phyloP scores from a whole-genome alignment of 805 yeast species.

The Suhomyces sp. region DNA sequence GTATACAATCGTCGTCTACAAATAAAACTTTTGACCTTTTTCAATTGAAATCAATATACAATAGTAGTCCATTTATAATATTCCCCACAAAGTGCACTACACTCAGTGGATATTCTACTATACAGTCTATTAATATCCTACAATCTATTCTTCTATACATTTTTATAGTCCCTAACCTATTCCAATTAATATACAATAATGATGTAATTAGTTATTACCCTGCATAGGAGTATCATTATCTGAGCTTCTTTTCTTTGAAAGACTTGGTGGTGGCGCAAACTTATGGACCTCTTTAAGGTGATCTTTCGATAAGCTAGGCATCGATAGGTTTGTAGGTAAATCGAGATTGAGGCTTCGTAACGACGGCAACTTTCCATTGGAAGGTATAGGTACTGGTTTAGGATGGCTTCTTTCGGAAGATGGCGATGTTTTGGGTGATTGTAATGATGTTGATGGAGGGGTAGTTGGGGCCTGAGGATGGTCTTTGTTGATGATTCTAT shows the following conservation, averaged over 20 bases:
- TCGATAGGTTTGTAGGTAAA: slow-evolving; percentile 43
- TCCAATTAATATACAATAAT: neutral
- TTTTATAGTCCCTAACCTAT: neutral
- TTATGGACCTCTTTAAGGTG: neutral
- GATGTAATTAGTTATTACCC: neutral
- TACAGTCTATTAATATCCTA: neutral
- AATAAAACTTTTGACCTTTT: no score
- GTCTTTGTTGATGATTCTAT: neutral
- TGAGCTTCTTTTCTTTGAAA: slow-evolving; percentile 1
- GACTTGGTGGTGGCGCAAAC: neutral
- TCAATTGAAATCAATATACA: no score
- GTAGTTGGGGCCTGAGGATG: slow-evolving; percentile 5
- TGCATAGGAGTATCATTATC: slow-evolving; percentile 2
- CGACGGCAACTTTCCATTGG: slow-evolving; percentile 39
- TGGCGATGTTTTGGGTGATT: slow-evolving; percentile 12
- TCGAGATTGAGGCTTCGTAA: slow-evolving; percentile 49
- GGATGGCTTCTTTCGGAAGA: slow-evolving; percentile 3
- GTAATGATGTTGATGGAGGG: slow-evolving; percentile 4
- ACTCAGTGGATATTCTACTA: neutral
- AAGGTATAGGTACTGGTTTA: slow-evolving; percentile 4
- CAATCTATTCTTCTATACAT: neutral
- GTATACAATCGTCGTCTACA: no score
- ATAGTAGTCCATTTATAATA: no score
- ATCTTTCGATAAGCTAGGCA: slow-evolving; percentile 15
- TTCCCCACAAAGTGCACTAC: no score